Conservation (phyloP, 495 filamentous ascomycete species). For the Annulohypoxylon nitens region DNA sequence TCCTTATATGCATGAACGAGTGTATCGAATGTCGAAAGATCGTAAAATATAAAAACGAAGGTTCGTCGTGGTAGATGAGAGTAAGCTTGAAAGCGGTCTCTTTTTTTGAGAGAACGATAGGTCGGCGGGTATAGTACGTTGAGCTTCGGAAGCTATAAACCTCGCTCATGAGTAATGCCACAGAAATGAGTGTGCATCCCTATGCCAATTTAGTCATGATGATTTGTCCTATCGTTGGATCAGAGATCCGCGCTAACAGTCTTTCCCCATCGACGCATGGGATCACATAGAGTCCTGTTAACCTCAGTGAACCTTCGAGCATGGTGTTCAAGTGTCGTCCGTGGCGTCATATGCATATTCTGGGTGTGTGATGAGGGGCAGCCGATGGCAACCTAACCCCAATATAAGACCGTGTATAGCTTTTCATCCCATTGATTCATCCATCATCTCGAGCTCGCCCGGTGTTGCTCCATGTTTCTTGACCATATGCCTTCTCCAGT, state of each 20-base stretch:
- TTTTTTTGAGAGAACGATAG: constrained; percentile 1
- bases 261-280: neutral
- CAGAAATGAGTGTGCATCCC: neutral
- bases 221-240: neutral
- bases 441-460: constrained; percentile 47
- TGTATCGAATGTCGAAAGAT: constrained; percentile 30
- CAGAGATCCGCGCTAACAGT: neutral
- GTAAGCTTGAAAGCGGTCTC: neutral
- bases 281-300: neutral
- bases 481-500: constrained; percentile 65
- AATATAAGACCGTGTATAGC: neutral
- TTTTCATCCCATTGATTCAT: constrained; percentile 42
- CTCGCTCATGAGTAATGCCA: neutral
- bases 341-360: neutral
- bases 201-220: neutral
- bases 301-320: neutral
- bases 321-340: neutral
- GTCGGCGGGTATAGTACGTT: neutral
- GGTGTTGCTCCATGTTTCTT: constrained; percentile 59
- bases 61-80: neutral
- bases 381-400: neutral
- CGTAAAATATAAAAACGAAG: constrained; percentile 11
- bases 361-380: neutral
- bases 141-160: neutral
- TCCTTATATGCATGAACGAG: constrained; percentile 32